Evolutionary conservation across 108 stramenopile genomes (phyloP).

Genomic region (Cyclostephanos tholiformis): DNA sequence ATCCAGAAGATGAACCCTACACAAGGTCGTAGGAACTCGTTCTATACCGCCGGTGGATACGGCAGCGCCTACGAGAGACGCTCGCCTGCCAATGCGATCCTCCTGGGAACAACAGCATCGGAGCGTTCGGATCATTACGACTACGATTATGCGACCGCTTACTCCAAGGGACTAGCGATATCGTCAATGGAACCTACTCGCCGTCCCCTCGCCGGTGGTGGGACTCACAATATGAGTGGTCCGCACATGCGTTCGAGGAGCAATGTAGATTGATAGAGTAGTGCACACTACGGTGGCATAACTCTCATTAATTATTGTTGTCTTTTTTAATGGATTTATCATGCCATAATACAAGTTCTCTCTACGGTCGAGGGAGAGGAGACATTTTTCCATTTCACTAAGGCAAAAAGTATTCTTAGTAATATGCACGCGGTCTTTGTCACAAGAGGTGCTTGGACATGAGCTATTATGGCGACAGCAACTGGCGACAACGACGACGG

Average conservation of each 20-base stretch:
- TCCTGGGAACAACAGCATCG: background rate
- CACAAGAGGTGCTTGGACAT: too few relatives aligned
- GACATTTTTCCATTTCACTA: too few relatives aligned
- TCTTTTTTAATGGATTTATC: too few relatives aligned
- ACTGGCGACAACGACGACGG: too few relatives aligned
- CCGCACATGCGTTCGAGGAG: background rate
- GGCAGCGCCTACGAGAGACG: background rate
- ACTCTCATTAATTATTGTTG: too few relatives aligned
- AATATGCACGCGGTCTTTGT: too few relatives aligned
- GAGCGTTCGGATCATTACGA: background rate
- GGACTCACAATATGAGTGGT: background rate
- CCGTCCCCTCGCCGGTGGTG: background rate
- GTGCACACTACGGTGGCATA: background rate
- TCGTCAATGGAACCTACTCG: background rate
- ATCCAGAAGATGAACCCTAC: background rate
- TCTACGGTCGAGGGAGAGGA: too few relatives aligned
- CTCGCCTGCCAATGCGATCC: background rate
- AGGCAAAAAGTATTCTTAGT: too few relatives aligned
- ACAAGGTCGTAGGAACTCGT: background rate
- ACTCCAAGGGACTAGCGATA: background rate
- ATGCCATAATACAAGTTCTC: too few relatives aligned
- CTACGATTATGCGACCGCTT: background rate
- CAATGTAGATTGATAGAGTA: background rate
- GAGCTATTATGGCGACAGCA: too few relatives aligned
- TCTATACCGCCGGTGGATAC: background rate